A percentile compares a stretch with the other conserved stretches of the same genome.
Conservation (phyloP, 352 stramenopile species). For the Globisporangium uncinulatum region DNA sequence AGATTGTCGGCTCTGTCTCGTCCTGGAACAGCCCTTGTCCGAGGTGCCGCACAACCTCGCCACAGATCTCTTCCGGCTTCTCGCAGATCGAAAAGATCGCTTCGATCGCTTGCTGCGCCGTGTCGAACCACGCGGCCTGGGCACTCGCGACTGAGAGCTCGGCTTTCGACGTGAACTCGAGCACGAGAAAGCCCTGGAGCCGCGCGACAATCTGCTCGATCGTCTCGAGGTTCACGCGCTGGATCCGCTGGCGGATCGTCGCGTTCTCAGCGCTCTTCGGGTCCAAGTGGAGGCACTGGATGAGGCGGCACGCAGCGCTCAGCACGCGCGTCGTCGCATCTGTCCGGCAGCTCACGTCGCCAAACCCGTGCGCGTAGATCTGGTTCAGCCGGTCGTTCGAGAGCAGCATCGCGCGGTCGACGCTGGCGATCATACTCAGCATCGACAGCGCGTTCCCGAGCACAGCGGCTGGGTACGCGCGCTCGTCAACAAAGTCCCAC, state of each 20-base stretch:
- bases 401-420: slow-evolving; percentile 57
- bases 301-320: slow-evolving; percentile 49
- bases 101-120: slow-evolving; percentile 89
- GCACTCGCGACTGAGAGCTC: slow-evolving; percentile 35
- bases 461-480: slow-evolving; percentile 44
- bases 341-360: slow-evolving; percentile 37
- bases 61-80: slow-evolving; percentile 78
- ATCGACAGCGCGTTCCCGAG: slow-evolving; percentile 57
- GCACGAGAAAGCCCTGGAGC: slow-evolving; percentile 79
- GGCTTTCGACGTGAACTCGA: slow-evolving; percentile 79
- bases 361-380: slow-evolving; percentile 55
- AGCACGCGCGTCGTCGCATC: slow-evolving; percentile 51
- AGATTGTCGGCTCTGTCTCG: slow-evolving; percentile 52
- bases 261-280: slow-evolving; percentile 26
- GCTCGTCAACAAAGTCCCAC: slow-evolving; percentile 65
- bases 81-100: slow-evolving; percentile 90
- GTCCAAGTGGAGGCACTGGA: slow-evolving; percentile 60
- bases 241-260: slow-evolving; percentile 42
- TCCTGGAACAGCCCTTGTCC: slow-evolving; percentile 58
- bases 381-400: slow-evolving; percentile 50
- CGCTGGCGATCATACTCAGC: slow-evolving; percentile 64
- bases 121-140: slow-evolving; percentile 89
- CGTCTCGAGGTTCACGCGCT: slow-evolving; percentile 78
- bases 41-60: slow-evolving; percentile 66
- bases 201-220: slow-evolving; percentile 88